Percentiles rank a stretch among this genome's conserved stretches.
These are phyloP conservation scores for Lipomyces anomalus DNA, from an alignment of 805 yeast species.

Conservation along the genomic window DNA sequence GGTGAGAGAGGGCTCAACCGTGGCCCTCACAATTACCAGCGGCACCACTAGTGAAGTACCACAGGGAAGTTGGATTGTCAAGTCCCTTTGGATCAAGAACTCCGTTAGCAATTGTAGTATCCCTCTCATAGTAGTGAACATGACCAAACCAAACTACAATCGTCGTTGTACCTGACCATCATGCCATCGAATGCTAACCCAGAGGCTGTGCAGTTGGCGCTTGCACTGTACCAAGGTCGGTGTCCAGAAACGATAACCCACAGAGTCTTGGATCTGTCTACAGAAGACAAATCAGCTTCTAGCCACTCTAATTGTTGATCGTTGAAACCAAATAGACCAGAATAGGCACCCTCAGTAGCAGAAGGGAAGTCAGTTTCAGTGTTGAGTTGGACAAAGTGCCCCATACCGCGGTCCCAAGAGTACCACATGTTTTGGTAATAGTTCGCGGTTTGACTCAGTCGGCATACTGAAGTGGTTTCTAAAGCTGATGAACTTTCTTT, in stretches of 20 bases:
- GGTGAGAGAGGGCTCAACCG: neutral
- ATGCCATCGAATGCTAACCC: conserved; percentile 18
- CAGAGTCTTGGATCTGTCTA: no score
- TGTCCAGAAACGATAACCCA: conserved; percentile 28
- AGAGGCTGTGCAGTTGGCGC: conserved; percentile 27
- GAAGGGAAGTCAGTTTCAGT: no score
- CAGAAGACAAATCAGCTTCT: no score
- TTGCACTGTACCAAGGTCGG: conserved; percentile 34
- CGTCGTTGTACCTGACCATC: conserved; percentile 18
- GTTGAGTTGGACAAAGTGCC: no score
- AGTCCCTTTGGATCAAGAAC: conserved; percentile 29
- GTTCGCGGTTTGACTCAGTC: no score
- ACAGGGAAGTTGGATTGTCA: conserved; percentile 30
- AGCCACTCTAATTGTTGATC: no score
- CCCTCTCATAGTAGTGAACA: conserved; percentile 21
- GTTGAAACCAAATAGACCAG: no score
- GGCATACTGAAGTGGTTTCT: no score
- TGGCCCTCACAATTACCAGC: conserved; percentile 29
- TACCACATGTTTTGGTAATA: no score
- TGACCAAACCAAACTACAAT: conserved; percentile 19
- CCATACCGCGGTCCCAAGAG: no score
- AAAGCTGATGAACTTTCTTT: no score
- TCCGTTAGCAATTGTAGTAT: conserved; percentile 20
- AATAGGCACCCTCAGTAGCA: no score
- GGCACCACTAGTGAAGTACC: conserved; percentile 29